Evolutionary conservation across 768 basidiomycete species (phyloP).

Genomic region (Russula lepida): DNA sequence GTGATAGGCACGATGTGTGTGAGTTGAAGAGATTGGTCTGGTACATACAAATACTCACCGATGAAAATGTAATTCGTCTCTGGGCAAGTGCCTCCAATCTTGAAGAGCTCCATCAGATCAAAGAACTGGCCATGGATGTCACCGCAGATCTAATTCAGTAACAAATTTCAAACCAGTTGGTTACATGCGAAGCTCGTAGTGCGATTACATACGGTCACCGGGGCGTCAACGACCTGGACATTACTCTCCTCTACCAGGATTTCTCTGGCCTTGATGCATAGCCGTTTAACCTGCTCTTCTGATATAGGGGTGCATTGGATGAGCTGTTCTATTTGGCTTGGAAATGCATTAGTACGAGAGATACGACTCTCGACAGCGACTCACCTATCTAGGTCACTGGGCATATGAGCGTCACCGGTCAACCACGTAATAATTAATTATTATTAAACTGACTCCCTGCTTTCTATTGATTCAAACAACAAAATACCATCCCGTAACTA

Average conservation of each 20-base stretch:
- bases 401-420: constrained; percentile 2
- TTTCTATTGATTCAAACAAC: not conserved
- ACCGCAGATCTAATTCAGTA: constrained; percentile 61
- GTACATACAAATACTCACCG: constrained; percentile 45
- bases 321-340: constrained; percentile 90
- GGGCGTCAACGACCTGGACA: constrained; percentile 91
- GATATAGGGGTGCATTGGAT: constrained; percentile 91
- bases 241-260: constrained; percentile 97
- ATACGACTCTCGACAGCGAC: not conserved
- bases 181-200: constrained; percentile 15
- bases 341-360: not conserved
- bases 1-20: constrained; percentile 5
- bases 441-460: not conserved
- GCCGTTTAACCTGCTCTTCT: constrained; percentile 89
- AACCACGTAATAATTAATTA: not conserved
- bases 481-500: not conserved
- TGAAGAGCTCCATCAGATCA: constrained; percentile 93
- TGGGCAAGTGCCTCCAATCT: constrained; percentile 85
- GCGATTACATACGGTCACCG: constrained; percentile 69
- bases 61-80: constrained; percentile 95
- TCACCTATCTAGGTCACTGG: constrained; percentile 20
- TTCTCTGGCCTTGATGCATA: constrained; percentile 94
- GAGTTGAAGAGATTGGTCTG: constrained; percentile 12
- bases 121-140: constrained; percentile 98
- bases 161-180: constrained; percentile 23